phyloP scores from a whole-genome alignment of 352 stramenopile genomes.

The Globisporangium radiosum region DNA sequence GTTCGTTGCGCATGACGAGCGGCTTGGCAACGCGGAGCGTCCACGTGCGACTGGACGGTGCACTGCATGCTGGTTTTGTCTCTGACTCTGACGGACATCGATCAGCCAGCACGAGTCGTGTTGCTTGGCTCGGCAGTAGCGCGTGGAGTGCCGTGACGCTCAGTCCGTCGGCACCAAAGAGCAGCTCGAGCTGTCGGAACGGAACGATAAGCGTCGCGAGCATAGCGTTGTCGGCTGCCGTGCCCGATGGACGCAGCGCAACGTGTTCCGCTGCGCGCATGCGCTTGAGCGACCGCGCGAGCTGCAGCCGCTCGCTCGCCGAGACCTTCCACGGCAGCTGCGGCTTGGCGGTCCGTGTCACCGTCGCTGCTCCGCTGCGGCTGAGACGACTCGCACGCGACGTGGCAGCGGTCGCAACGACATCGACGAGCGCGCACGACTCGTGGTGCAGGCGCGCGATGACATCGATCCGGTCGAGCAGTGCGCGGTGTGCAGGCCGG shows the following conservation, averaged over 20 bases:
- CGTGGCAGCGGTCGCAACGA: background rate
- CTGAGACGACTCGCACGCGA: background rate
- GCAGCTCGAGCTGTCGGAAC: constrained; percentile 11
- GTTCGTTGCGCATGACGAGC: constrained; percentile 5
- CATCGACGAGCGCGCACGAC: background rate
- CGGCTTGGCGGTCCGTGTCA: constrained; percentile 15
- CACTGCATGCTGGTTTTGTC: background rate
- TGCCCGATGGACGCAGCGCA: background rate
- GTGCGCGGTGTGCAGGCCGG: background rate
- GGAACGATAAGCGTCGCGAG: constrained; percentile 1
- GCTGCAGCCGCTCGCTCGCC: constrained; percentile 39
- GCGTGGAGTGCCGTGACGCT: background rate
- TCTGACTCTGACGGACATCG: no score
- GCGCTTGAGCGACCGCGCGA: constrained; percentile 26
- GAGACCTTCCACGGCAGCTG: constrained; percentile 57
- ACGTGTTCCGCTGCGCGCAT: constrained; percentile 12
- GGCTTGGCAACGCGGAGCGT: constrained; percentile 4
- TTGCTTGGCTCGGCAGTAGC: constrained; percentile 1
- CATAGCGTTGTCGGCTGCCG: background rate
- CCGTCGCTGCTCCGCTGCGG: no score
- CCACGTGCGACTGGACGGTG: background rate
- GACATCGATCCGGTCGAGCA: constrained; percentile 3
- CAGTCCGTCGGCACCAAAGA: constrained; percentile 5
- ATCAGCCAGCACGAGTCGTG: background rate
- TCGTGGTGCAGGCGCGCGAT: background rate